Conservation (phyloP, 495 filamentous ascomycete species). For the Penicillium paradoxum region DNA sequence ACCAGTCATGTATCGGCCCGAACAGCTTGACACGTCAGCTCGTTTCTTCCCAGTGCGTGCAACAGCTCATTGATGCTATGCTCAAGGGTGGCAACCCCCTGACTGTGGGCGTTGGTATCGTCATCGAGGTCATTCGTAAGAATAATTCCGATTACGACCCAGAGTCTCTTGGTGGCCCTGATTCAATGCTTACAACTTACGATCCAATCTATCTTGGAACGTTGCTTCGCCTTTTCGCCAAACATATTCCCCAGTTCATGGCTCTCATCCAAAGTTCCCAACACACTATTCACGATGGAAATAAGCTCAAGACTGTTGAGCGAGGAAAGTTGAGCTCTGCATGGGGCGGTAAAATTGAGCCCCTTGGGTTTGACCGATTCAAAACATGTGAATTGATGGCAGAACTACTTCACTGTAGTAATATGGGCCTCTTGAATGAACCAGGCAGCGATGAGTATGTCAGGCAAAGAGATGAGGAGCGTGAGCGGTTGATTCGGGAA, state of each 20-base stretch:
- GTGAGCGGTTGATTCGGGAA: conserved; percentile 69
- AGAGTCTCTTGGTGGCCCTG: conserved; percentile 72
- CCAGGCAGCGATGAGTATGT: conserved; percentile 85
- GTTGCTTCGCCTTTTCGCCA: conserved; percentile 84
- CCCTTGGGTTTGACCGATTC: conserved; percentile 94
- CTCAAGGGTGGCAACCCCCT: conserved; percentile 88
- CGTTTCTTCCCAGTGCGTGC: conserved; percentile 81
- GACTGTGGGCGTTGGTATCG: conserved; percentile 93
- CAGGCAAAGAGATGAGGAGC: conserved; percentile 71
- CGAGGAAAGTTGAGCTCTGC: conserved; percentile 70
- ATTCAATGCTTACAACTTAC: conserved; percentile 70
- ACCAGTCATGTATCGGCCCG: conserved; percentile 94
- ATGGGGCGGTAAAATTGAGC: conserved; percentile 88
- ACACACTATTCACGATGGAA: conserved; percentile 55
- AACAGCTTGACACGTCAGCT: conserved; percentile 95
- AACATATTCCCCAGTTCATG: conserved; percentile 95
- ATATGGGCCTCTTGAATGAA: conserved; percentile 96
- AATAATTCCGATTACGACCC: conserved; percentile 99
- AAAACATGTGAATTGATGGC: conserved; percentile 99
- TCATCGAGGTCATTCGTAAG: conserved; percentile 98
- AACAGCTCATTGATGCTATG: conserved; percentile 83
- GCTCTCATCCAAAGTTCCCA: conserved; percentile 67
- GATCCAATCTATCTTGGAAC: conserved; percentile 97
- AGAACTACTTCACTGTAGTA: conserved; percentile 95
- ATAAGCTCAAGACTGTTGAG: conserved; percentile 53